Base-by-base conservation (phyloP, 495 filamentous ascomycete species). In the Neurospora cerealis region DNA sequence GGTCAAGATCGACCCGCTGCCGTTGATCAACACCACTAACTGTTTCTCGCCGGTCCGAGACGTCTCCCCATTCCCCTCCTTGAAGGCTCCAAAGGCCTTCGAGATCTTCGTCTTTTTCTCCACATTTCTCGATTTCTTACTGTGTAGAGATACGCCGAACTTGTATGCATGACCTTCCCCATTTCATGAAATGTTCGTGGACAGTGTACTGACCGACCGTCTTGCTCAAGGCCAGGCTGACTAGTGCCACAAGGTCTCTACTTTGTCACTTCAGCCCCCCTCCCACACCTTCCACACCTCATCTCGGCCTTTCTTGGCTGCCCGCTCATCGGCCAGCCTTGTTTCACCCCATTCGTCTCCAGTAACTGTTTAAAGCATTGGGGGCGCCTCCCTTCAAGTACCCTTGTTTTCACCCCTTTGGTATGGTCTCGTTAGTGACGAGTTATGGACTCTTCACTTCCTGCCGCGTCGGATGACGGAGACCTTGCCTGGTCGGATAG, bases 401-500 rank as follows among this genome's bases (percentile, higher is more conserved):
- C 41, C 54, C 28, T 34, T 66, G 54, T 69, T 70, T 46, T 72
- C 24, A 46, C 72, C 76, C 42, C 34, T 74, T 78, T 79, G 80
- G 82, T 75, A 81, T 82, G 80, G 78, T 83, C 70, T 78, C 77
- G 79, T 78, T 80, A 84, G 79, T 80, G 77, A 83, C 80, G 79
- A 79, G 79, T 78, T 70, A 87, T 87, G 85, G 83, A 83, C 71
- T 76, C 74, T 75, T 78, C 78, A 77, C 77, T 82, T 77, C 75
- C 83, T 75, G 76, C 83, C 73, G 81, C 78, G 74, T 73, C 80
- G 73, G 80, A 81, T 79, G 81, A 83, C 75, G 84, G 80, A 75
- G 81, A 82, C 71, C 77, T 83, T 70, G 70, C 75, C 44, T 85
- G 84, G 84, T 78, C 82, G 46, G 83, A 85, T 77, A 80, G 78